Conservation (phyloP, 345 rosid species). For the Corchorus capsularis region DNA sequence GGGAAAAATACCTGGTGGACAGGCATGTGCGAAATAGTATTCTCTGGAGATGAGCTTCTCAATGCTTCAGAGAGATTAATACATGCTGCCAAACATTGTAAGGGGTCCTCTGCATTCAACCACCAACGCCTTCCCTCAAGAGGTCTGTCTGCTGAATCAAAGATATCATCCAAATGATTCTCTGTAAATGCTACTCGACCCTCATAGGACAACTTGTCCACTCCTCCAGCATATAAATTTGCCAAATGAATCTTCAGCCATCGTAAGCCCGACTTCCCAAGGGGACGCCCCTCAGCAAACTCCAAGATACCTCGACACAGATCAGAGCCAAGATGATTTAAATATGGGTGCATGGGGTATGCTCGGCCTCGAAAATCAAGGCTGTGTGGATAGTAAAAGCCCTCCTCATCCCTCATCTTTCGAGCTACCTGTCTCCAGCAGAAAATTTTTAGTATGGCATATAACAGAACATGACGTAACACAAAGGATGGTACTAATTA, state of each 20-base stretch:
- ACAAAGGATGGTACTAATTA: slow-evolving; percentile 10
- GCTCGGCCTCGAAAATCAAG: slow-evolving; percentile 99
- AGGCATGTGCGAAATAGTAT: slow-evolving; percentile 73
- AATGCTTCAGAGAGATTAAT: slow-evolving; percentile 85
- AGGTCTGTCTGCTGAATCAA: slow-evolving; percentile 92
- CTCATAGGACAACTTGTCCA: slow-evolving; percentile 83
- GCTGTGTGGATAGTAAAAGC: slow-evolving; percentile 94
- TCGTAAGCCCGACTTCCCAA: slow-evolving; percentile 77
- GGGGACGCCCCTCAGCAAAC: slow-evolving; percentile 90
- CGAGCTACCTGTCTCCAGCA: slow-evolving; percentile 78
- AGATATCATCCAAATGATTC: slow-evolving; percentile 80
- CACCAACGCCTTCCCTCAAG: slow-evolving; percentile 97
- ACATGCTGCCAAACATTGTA: slow-evolving; percentile 93
- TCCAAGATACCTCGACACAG: slow-evolving; percentile 95
- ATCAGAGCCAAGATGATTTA: slow-evolving; percentile 99
- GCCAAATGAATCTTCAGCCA: slow-evolving; percentile 99
- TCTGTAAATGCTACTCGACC: slow-evolving; percentile 85
- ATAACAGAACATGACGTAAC: slow-evolving; percentile 18
- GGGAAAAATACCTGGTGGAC: slow-evolving; percentile 77
- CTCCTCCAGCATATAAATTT: slow-evolving; percentile 90
- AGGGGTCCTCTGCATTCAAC: slow-evolving; percentile 97
- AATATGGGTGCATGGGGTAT: slow-evolving; percentile 96
- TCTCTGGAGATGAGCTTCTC: slow-evolving; percentile 81
- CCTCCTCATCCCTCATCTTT: slow-evolving; percentile 91
- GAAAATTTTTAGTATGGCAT: slow-evolving; percentile 25